Evolutionary conservation across 192 early-diverging fungal genomes (phyloP).

Genomic region (Rhizoclosmatium sp.): DNA sequence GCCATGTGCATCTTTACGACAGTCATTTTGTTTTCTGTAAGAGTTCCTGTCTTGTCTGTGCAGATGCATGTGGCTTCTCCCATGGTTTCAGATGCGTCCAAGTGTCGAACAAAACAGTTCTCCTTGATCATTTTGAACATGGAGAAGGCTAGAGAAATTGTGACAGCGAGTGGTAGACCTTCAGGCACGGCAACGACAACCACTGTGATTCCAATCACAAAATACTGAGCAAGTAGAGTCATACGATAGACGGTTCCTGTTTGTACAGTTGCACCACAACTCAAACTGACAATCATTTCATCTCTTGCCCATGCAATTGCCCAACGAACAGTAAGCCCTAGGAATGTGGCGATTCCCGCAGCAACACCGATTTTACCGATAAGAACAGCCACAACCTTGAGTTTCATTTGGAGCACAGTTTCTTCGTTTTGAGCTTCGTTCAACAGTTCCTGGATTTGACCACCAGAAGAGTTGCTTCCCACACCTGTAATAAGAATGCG

Average conservation of each 20-base stretch:
- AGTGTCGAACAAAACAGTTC: slow-evolving; percentile 69
- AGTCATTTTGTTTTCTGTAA: slow-evolving; percentile 71
- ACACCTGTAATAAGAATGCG: slow-evolving; percentile 64
- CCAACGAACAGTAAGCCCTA: slow-evolving; percentile 61
- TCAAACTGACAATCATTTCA: neutral
- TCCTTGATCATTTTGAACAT: slow-evolving; percentile 75
- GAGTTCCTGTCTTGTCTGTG: slow-evolving; percentile 70
- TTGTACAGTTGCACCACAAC: slow-evolving; percentile 21
- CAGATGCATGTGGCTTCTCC: slow-evolving; percentile 70
- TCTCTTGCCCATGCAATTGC: slow-evolving; percentile 46
- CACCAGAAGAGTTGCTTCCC: slow-evolving; percentile 58
- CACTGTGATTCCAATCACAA: slow-evolving; percentile 66
- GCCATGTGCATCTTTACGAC: slow-evolving; percentile 60
- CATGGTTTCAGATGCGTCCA: slow-evolving; percentile 71
- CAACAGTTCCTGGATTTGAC: slow-evolving; percentile 66
- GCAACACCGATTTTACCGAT: slow-evolving; percentile 71
- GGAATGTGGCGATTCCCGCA: slow-evolving; percentile 65
- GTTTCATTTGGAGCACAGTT: slow-evolving; percentile 64
- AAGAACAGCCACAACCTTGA: slow-evolving; percentile 63
- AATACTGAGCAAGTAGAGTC: slow-evolving; percentile 53
- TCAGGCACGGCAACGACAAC: slow-evolving; percentile 71
- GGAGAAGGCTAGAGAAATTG: slow-evolving; percentile 64
- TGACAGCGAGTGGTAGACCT: slow-evolving; percentile 71
- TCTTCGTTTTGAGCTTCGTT: slow-evolving; percentile 64
- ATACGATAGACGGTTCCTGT: slow-evolving; percentile 44